Conservation (phyloP, 768 basidiomycete genomes). For the Phaeotremella skinneri region DNA sequence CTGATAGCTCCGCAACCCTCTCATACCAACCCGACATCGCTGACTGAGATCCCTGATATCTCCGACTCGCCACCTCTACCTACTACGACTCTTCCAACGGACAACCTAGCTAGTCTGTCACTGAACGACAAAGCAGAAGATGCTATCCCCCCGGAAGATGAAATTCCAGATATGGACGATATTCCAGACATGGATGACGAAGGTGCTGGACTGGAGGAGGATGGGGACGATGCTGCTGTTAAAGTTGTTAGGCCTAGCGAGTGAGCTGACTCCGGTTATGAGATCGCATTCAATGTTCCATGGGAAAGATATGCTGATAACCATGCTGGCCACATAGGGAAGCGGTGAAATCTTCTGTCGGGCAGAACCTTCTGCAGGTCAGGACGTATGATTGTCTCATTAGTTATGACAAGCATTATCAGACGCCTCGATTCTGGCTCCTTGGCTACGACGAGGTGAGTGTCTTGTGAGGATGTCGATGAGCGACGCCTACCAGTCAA, state of each 20-base stretch:
- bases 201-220: conserved; percentile 63
- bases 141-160: conserved; percentile 46
- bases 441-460: conserved; percentile 93
- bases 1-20: conserved; percentile 21
- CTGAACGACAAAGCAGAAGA: conserved; percentile 29
- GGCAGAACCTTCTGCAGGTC: conserved; percentile 84
- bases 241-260: conserved; percentile 38
- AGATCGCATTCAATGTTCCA: conserved; percentile 7
- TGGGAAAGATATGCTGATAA: conserved; percentile 15
- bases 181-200: conserved; percentile 99
- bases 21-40: conserved; percentile 17
- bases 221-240: conserved; percentile 77
- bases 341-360: conserved; percentile 56
- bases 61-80: conserved; percentile 33
- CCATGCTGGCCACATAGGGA: conserved; percentile 16
- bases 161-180: conserved; percentile 91
- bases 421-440: conserved; percentile 96
- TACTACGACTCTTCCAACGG: conserved; percentile 12
- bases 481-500: neutral
- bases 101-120: conserved; percentile 22
- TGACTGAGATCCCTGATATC: conserved; percentile 49
- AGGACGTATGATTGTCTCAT: conserved; percentile 99
- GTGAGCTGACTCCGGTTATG: conserved; percentile 22
- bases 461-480: conserved; percentile 1
- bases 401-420: conserved; percentile 99